Conservation (phyloP, 768 basidiomycete species). For the Austroboletus eburneus region DNA sequence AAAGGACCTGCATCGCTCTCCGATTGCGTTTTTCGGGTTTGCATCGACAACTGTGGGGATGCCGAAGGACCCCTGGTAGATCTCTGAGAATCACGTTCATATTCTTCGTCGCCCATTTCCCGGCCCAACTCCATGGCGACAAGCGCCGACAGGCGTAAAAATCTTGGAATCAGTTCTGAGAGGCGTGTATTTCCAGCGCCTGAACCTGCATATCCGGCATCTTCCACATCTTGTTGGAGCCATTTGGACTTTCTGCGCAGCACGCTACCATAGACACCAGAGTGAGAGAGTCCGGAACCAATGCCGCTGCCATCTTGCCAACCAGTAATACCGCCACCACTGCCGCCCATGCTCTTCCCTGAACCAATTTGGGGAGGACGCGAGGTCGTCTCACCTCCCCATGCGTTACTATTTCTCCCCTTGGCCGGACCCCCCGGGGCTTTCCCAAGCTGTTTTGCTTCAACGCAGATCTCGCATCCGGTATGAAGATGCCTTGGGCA, state of each 20-base stretch:
- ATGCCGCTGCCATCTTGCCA: constrained; percentile 76
- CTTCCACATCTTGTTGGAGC: constrained; percentile 19
- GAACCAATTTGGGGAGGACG: constrained; percentile 19
- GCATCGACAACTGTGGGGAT: constrained; percentile 11
- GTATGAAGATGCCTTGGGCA: constrained; percentile 73
- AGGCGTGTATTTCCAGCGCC: constrained; percentile 62
- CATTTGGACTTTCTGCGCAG: constrained; percentile 47
- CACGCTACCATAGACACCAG: constrained; percentile 52
- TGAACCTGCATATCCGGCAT: constrained; percentile 24
- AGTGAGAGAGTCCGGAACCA: constrained; percentile 62
- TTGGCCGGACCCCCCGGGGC: constrained; percentile 24
- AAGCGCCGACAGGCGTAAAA: constrained; percentile 72
- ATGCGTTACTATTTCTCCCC: constrained; percentile 15
- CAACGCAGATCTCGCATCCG: constrained; percentile 75
- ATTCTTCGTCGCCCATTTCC: constrained; percentile 57
- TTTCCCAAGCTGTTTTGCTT: constrained; percentile 41
- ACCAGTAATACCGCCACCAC: constrained; percentile 54
- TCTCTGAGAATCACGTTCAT: constrained; percentile 34
- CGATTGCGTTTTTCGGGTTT: constrained; percentile 24
- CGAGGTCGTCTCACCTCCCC: constrained; percentile 26
- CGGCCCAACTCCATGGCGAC: constrained; percentile 74
- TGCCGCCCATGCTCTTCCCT: constrained; percentile 26
- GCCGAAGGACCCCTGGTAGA: constrained; percentile 12
- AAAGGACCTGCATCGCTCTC: constrained; percentile 48
- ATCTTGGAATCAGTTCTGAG: constrained; percentile 62